Base-by-base conservation (phyloP, 2,329 filamentous ascomycete genomes). In the Pestalotiopsis sp. region DNA sequence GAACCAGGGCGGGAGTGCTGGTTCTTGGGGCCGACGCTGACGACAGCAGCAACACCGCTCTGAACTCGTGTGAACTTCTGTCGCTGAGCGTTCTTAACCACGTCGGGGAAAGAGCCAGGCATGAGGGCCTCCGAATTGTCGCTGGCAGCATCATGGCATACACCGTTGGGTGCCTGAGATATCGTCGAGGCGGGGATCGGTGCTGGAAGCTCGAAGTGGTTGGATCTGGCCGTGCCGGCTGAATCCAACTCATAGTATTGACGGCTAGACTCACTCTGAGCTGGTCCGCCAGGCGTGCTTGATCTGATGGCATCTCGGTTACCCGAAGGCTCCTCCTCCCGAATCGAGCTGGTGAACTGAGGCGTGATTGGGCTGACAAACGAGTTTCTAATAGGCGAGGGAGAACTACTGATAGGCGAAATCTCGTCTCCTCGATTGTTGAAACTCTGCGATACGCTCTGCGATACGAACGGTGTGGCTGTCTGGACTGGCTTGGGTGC, bases 201-300 rank as follows among this genome's bases (percentile, higher is more conserved):
- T 9, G 60, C 66, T 4, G 68, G 57, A 3, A 70, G 36, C n/a
- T 70, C 68, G 17, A 68, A 49, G 2, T 13, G 13, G 2, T 38
- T 23, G 7, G 41, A 9, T 57, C 23, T 62, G 59, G 59, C 64
- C 7, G 58, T 68, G 13, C 69, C 72, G 17, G 59, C 31, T 3
- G 74, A 73, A 49, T 75, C 73, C 41, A 76, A 69, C 63, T 76
- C 74, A 58, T 68, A 66, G 61, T 64, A 71, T 6, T 63, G 25
- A 14, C 70, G 70, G 4, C 9, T 68, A 9, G 70, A 68, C 45
- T 69, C 70, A 4, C 64, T 69, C 45, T 66, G 58, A 25, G 41
- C 38, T 12, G 64, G 63, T 6, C 3, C 62, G 13, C 20, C 13
- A 36, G 65, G 13, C 13, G 17, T 20, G 13, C 65, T 60, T 39